Conservation (phyloP, 2,329 filamentous ascomycete species). For the Anisogramma anomala region DNA sequence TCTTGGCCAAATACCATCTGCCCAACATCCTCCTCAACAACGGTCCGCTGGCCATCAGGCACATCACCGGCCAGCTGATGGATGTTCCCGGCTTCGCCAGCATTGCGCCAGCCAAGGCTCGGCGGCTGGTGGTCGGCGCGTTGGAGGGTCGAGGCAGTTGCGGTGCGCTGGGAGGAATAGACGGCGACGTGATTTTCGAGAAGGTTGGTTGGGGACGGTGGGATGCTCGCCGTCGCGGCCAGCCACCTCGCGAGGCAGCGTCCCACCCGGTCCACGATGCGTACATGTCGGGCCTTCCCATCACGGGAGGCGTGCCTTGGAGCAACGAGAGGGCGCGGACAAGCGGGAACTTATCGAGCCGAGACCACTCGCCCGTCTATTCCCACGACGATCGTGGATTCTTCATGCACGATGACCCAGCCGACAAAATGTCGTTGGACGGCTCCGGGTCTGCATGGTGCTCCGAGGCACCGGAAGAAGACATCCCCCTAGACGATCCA, state of each 20-base stretch:
- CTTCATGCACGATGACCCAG: constrained; percentile 60
- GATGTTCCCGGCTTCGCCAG: constrained; percentile 87
- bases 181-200: constrained; percentile 72
- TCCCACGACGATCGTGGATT: constrained; percentile 58
- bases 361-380: constrained; percentile 62
- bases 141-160: constrained; percentile 64
- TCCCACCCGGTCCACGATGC: constrained; percentile 30
- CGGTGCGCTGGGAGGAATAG: constrained; percentile 45
- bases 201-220: constrained; percentile 97
- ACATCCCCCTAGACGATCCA: constrained; percentile 58
- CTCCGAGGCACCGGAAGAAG: constrained; percentile 58
- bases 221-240: constrained; percentile 69
- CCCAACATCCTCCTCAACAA: constrained; percentile 82
- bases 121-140: constrained; percentile 82
- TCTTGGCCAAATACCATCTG: constrained; percentile 82
- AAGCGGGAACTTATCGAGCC: constrained; percentile 45
- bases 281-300: constrained; percentile 43
- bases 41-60: constrained; percentile 83
- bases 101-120: constrained; percentile 79
- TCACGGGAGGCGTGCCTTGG: constrained; percentile 34
- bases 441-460: constrained; percentile 60
- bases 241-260: constrained; percentile 34
- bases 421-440: constrained; percentile 87
- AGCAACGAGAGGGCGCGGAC: constrained; percentile 36
- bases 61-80: constrained; percentile 90